Percentiles rank a stretch among this genome's conserved stretches.
Conservation (phyloP, 805 yeast species). For the Kodamaea nitidulidarum region DNA sequence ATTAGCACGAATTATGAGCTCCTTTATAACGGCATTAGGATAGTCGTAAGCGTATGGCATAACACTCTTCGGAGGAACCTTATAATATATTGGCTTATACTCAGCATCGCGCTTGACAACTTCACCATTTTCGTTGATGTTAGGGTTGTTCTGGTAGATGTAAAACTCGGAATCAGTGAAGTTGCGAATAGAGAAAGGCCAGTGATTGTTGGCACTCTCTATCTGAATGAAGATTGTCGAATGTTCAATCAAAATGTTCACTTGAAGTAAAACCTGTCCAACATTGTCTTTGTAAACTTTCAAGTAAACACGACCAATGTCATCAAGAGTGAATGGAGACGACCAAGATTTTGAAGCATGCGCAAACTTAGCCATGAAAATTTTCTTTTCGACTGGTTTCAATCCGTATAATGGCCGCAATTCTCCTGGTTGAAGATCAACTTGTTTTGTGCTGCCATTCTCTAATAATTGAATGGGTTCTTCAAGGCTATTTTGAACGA, state of each 20-base stretch:
- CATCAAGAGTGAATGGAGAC: conserved; percentile 79
- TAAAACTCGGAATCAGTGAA: conserved; percentile 84
- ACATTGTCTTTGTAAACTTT: conserved; percentile 61
- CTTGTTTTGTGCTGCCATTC: conserved; percentile 55
- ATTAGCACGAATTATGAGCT: conserved; percentile 66
- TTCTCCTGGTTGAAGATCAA: conserved; percentile 44
- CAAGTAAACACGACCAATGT: conserved; percentile 76
- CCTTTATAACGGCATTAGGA: conserved; percentile 86
- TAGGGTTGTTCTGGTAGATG: conserved; percentile 83
- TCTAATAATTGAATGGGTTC: conserved; percentile 60
- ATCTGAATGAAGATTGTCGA: conserved; percentile 78
- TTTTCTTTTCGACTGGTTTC: conserved; percentile 54
- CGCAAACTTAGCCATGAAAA: conserved; percentile 54
- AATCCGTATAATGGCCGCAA: conserved; percentile 62
- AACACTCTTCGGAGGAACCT: conserved; percentile 82
- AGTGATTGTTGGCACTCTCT: conserved; percentile 64
- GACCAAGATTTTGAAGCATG: conserved; percentile 70
- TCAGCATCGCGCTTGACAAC: conserved; percentile 45
- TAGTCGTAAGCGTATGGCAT: conserved; percentile 99
- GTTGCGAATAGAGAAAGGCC: conserved; percentile 94
- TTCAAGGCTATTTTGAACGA: conserved; percentile 59
- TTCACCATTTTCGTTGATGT: conserved; percentile 58
- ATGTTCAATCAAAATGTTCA: conserved; percentile 72
- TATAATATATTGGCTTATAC: conserved; percentile 76
- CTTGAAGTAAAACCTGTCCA: conserved; percentile 66